These are phyloP conservation scores for Elsinoe australis DNA, from an alignment of 2,329 filamentous ascomycete genomes.

Conservation along the genomic window DNA sequence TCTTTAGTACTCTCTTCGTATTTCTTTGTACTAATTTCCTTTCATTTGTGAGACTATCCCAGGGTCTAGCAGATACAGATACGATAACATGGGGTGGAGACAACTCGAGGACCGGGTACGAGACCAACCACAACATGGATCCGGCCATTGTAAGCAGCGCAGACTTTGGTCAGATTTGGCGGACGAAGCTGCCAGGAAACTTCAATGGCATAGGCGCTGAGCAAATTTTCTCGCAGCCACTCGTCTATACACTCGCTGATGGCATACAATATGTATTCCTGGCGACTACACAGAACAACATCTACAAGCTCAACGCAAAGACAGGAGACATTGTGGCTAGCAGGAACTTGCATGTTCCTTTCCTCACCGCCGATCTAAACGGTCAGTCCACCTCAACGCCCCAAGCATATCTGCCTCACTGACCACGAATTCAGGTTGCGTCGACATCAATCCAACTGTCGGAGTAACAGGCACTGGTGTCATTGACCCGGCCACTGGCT, in stretches of 20 bases:
- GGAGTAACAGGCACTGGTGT: constrained; percentile 46
- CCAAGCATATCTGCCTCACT: too few relatives aligned
- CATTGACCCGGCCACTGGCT: constrained; percentile 45
- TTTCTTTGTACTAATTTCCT: neutral
- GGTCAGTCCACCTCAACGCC: constrained; percentile 17
- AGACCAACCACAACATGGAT: constrained; percentile 54
- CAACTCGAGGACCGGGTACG: constrained; percentile 23
- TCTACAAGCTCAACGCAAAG: constrained; percentile 51
- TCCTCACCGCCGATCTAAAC: constrained; percentile 40
- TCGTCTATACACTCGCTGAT: constrained; percentile 44
- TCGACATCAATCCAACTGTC: constrained; percentile 42
- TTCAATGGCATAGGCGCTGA: constrained; percentile 44
- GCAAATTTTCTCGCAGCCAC: constrained; percentile 46
- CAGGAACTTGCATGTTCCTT: constrained; percentile 44
- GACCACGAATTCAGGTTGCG: constrained; percentile 31
- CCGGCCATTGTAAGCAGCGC: constrained; percentile 49
- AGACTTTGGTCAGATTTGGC: constrained; percentile 51
- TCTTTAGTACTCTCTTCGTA: neutral
- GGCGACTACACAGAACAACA: constrained; percentile 51
- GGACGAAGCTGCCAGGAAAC: constrained; percentile 44
- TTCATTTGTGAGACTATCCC: neutral
- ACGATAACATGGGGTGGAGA: constrained; percentile 53
- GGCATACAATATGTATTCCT: constrained; percentile 42
- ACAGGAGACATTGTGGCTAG: constrained; percentile 23
- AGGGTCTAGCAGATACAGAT: constrained; percentile 34